Evolutionary conservation across 306 rosid species (phyloP), one percentile per base, ranked within the genome.

Genomic region (Abrus precatorius): DNA sequence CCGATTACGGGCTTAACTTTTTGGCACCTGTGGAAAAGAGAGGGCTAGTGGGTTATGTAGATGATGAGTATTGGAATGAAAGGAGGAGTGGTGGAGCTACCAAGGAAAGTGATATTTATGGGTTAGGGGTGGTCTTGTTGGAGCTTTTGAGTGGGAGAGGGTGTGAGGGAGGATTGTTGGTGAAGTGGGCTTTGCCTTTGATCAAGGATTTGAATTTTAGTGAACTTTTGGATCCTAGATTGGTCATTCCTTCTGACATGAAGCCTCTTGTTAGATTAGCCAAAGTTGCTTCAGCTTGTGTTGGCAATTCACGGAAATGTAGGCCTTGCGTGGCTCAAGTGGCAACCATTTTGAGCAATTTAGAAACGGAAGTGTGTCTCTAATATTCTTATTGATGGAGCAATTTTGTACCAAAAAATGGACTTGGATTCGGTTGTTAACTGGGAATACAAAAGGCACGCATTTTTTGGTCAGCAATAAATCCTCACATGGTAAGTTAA

Each of bases 211-310:
- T 36, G 81, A 91, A 83, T 36, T 83, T 82, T 59, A 28, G 47
- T 77, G 96, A 93, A 77, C 44, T 95, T 50, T 80, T 91, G 81
- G 97, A 93, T 78, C 92, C 92, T 4, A 83, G 96, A 64, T 71
- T 88, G 27, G 89, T 80, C 5, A 65, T 80, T 82, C 94, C 94
- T 69, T 67, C 70, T 5, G 88, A 93, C 9, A 33, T 85, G 27
- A 81, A 53, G 10, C 87, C 88, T 43, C 59, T 93, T 54, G 80
- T 85, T 68, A 85, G 99, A 73, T 70, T 95, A 75, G 97, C 97
- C 20, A 93, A 95, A 84, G 97, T 91, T 68, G 97, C 99, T 75
- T 87, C 82, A 9, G 89, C 98, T 80, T 91, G 99, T 74, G 93
- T 93, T 72, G 91, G 89, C 14, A 95, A 95, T 73, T 80, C 93